phyloP scores from a whole-genome alignment of 2,329 filamentous ascomycete species.

The Chaetomium sp. region DNA sequence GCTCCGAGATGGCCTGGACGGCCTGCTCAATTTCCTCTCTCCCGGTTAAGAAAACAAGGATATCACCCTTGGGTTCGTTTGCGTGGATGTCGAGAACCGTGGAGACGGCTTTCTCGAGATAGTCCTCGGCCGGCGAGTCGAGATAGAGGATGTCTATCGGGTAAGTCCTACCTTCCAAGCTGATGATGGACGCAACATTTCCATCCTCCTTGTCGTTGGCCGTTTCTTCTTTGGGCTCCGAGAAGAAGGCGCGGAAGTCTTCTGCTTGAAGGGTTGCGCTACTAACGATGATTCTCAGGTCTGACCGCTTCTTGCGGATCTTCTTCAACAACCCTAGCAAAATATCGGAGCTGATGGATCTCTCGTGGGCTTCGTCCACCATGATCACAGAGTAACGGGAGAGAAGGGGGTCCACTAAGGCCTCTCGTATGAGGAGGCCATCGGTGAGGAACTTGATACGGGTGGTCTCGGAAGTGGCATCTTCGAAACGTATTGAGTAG shows the following conservation, averaged over 20 bases:
- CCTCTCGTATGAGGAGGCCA: slow-evolving; percentile 86
- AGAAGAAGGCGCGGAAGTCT: slow-evolving; percentile 80
- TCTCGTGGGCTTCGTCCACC: slow-evolving; percentile 96
- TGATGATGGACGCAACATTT: slow-evolving; percentile 66
- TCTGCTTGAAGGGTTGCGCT: slow-evolving; percentile 93
- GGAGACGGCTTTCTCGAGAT: slow-evolving; percentile 78
- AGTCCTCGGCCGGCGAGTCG: slow-evolving; percentile 77
- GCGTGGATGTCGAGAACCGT: slow-evolving; percentile 87
- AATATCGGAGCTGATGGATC: slow-evolving; percentile 89
- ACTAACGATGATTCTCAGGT: slow-evolving; percentile 85
- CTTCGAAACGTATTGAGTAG: slow-evolving; percentile 91
- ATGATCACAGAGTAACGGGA: slow-evolving; percentile 94
- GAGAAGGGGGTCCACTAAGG: slow-evolving; percentile 86
- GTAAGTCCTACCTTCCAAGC: slow-evolving; percentile 82
- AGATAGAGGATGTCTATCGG: slow-evolving; percentile 86
- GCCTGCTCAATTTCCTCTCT: slow-evolving; percentile 88
- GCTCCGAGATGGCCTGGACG: slow-evolving; percentile 77
- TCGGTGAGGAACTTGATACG: slow-evolving; percentile 95
- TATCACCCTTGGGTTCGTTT: slow-evolving; percentile 78
- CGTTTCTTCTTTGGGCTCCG: slow-evolving; percentile 41
- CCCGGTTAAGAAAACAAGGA: slow-evolving; percentile 88
- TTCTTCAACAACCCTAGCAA: slow-evolving; percentile 90
- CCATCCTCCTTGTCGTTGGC: slow-evolving; percentile 39
- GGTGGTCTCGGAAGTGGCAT: slow-evolving; percentile 82
- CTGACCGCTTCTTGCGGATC: slow-evolving; percentile 75